phyloP scores from a whole-genome alignment of 805 yeast genomes.

The Ogataea nitratoaversa region DNA sequence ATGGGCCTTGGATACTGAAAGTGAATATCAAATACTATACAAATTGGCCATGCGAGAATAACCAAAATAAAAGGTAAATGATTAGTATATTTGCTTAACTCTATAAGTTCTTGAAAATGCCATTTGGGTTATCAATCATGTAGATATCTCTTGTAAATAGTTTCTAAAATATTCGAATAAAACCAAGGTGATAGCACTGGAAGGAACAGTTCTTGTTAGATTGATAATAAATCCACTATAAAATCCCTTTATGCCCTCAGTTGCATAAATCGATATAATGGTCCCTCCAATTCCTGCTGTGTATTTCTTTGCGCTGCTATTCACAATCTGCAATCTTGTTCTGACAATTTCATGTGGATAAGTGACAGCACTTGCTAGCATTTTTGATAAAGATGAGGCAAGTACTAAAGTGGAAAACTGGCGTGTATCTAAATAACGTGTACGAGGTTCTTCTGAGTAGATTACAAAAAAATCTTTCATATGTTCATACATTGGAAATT shows the following conservation, averaged over 20 bases:
- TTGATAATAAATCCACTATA: slow-evolving; percentile 88
- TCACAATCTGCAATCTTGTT: slow-evolving; percentile 75
- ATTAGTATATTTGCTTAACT: no score
- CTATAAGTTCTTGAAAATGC: no score
- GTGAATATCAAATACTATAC: no score
- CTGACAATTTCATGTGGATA: slow-evolving; percentile 95
- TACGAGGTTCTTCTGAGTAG: slow-evolving; percentile 8
- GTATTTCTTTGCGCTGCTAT: slow-evolving; percentile 26
- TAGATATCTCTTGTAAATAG: slow-evolving; percentile 33
- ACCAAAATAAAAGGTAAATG: no score
- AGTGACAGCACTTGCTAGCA: slow-evolving; percentile 83
- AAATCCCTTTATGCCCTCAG: slow-evolving; percentile 78
- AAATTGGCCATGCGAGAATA: no score
- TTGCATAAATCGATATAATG: slow-evolving; percentile 40
- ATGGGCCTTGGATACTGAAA: no score
- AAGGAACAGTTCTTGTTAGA: slow-evolving; percentile 86
- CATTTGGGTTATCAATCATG: background rate
- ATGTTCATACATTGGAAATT: slow-evolving; percentile 89
- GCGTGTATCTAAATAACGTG: slow-evolving; percentile 3
- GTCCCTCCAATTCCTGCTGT: slow-evolving; percentile 25
- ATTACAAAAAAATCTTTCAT: slow-evolving; percentile 52
- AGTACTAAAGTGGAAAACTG: slow-evolving; percentile 41
- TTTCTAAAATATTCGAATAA: slow-evolving; percentile 80
- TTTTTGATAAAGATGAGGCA: slow-evolving; percentile 80
- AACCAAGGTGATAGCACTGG: slow-evolving; percentile 90